Evolutionary conservation across 2,329 filamentous ascomycete genomes (phyloP), one percentile per base, ranked within the genome.

Genomic region (Colletotrichum limetticola): DNA sequence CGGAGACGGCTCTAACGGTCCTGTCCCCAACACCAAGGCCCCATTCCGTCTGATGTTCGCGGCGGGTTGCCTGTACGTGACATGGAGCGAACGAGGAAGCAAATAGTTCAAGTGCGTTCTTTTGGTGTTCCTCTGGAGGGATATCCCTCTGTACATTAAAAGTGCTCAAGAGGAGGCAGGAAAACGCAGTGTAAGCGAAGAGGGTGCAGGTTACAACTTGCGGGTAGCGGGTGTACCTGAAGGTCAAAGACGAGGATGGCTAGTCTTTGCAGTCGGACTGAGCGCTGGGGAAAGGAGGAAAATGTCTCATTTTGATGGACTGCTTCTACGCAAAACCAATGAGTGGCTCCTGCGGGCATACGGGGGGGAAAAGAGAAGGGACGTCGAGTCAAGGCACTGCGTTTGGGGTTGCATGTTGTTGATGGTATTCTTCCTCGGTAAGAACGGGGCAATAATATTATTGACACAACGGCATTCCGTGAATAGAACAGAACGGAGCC

Each of bases 251-350:
- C 69, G 59, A 64, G 59, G 66, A 59, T 72, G 55, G 66, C 70
- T 57, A 32, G 70, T 46, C 70, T 37, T 63, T 32, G 52, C 1
- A 22, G 26, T 49, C 32, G 59, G 60, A 64, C 28, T 68, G 65
- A 68, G 69, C 65, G 65, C 69, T 72, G 65, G 59, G 66, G 60
- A 64, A 59, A 46, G 58, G 26, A 42, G 28, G 35, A 57, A 72
- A 72, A 55, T 72, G 70, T 72, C 70, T 72, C 66, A 72, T 19
- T 56, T 70, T 70, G 42, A 69, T 64, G 42, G 55, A 61, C 46
- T 7, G 42, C 60, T 59, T 60, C 55, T 12, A 35, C 53, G 70
- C 59, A 72, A 49, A 14, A 26, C 53, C 57, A 58, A 8, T 19
- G 3, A 28, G 56, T 32, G 69, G 69, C 42, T 37, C 69, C 52